Conservation (phyloP, 176 grass and related monocot genomes). For the Guadua angustifolia region DNA sequence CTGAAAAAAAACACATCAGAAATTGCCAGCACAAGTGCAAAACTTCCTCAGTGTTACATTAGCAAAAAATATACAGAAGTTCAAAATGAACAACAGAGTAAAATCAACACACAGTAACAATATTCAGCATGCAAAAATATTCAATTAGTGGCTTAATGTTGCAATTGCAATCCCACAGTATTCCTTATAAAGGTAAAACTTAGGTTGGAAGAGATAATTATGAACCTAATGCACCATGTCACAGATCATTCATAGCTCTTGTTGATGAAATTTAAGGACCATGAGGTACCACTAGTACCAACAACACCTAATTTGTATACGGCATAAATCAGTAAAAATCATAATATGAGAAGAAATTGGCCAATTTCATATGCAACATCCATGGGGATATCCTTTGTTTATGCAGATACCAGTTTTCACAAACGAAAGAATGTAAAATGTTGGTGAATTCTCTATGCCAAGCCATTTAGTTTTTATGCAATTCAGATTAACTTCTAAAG, state of each 20-base stretch:
- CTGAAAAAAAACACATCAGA: not conserved
- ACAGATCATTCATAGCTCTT: not conserved
- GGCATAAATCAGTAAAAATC: not conserved
- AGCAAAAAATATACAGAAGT: not conserved
- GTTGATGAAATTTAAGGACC: not conserved
- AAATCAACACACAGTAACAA: not conserved
- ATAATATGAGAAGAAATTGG: not conserved
- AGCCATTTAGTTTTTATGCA: not conserved
- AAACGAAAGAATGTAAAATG: conserved; percentile 22
- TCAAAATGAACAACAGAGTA: conserved; percentile 21
- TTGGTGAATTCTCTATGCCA: not conserved
- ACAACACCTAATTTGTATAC: not conserved
- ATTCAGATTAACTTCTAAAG: not conserved
- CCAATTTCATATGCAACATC: conserved; percentile 3
- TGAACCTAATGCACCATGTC: not conserved
- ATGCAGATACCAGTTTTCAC: conserved; percentile 23
- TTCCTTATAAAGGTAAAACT: conserved; percentile 16
- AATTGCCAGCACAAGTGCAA: conserved; percentile 3
- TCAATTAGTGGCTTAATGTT: not conserved
- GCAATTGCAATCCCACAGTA: conserved; percentile 9
- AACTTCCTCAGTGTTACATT: not conserved
- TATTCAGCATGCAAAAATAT: conserved; percentile 6
- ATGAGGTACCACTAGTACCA: not conserved
- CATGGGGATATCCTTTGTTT: not conserved
- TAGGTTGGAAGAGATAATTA: not conserved